Evolutionary conservation across 495 filamentous ascomycete genomes (phyloP).

Genomic region (Talaromyces borbonicus): DNA sequence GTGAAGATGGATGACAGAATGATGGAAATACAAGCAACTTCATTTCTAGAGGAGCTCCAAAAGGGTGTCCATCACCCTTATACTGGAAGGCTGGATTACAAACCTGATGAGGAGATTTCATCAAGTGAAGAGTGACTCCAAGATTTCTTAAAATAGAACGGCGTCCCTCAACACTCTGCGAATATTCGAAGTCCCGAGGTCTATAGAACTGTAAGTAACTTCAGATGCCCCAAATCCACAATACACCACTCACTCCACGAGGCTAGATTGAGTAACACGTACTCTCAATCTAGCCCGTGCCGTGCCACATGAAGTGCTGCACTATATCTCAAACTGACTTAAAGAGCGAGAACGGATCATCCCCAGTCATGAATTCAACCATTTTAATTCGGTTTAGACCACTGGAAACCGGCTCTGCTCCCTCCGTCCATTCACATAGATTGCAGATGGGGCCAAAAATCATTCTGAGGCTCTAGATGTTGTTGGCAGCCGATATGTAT

Average conservation of each 20-base stretch:
- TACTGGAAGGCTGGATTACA: too few species aligned
- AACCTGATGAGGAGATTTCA: too few species aligned
- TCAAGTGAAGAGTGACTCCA: too few species aligned
- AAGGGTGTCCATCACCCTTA: too few species aligned
- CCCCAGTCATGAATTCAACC: not conserved
- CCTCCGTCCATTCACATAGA: not conserved
- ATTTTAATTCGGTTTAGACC: not conserved
- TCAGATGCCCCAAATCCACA: too few species aligned
- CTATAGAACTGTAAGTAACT: too few species aligned
- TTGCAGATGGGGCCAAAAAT: not conserved
- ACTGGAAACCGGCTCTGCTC: not conserved
- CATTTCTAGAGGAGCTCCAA: too few species aligned
- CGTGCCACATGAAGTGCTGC: not conserved
- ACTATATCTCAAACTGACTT: not conserved
- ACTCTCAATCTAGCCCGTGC: not conserved
- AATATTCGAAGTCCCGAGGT: too few species aligned
- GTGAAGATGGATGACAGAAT: too few species aligned
- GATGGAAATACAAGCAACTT: too few species aligned
- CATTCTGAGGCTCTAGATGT: not conserved
- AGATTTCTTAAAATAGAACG: too few species aligned
- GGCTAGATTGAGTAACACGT: not conserved
- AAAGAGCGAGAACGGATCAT: not conserved
- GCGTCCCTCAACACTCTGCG: too few species aligned
- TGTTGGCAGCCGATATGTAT: not conserved
- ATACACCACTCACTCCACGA: not conserved